These are phyloP conservation scores for Chytriomyces hyalinus DNA, from an alignment of 192 early-diverging fungal species.

Conservation along the genomic window DNA sequence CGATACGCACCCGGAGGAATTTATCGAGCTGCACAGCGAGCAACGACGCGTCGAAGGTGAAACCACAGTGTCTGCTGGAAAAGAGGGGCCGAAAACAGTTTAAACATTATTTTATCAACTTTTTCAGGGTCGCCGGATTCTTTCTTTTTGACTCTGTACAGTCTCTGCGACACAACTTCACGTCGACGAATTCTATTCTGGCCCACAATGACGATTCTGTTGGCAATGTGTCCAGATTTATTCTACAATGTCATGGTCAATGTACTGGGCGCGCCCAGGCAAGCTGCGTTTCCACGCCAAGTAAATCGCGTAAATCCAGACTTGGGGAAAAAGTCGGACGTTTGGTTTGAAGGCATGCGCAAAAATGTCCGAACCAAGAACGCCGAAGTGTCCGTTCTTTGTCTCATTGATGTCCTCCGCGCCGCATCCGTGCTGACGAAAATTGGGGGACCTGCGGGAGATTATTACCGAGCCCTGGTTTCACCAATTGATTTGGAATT, in stretches of 20 bases:
- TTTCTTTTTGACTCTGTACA: constrained; percentile 73
- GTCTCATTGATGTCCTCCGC: constrained; percentile 77
- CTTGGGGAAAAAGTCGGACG: constrained; percentile 34
- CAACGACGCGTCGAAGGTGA: constrained; percentile 49
- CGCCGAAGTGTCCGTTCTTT: constrained; percentile 71
- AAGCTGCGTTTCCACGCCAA: constrained; percentile 2
- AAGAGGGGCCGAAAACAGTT: background rate
- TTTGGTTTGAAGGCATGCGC: constrained; percentile 40
- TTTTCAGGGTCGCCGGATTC: constrained; percentile 68
- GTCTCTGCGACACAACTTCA: constrained; percentile 66
- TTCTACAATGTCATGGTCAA: constrained; percentile 1
- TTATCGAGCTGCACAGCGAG: constrained; percentile 73
- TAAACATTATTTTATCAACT: background rate
- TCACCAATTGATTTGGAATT: constrained; percentile 78
- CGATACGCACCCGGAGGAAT: constrained; percentile 82
- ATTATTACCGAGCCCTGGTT: constrained; percentile 66
- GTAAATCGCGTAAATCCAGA: constrained; percentile 18
- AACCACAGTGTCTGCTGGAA: background rate
- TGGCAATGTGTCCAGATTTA: constrained; percentile 86
- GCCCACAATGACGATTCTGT: constrained; percentile 86
- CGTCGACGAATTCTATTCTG: constrained; percentile 76
- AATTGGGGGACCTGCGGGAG: constrained; percentile 53
- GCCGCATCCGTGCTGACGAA: constrained; percentile 72
- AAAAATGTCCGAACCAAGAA: constrained; percentile 47
- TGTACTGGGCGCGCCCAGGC: constrained; percentile 3